These are phyloP conservation scores for Saturnispora sanitii DNA, from an alignment of 805 yeast genomes.

Conservation along the genomic window DNA sequence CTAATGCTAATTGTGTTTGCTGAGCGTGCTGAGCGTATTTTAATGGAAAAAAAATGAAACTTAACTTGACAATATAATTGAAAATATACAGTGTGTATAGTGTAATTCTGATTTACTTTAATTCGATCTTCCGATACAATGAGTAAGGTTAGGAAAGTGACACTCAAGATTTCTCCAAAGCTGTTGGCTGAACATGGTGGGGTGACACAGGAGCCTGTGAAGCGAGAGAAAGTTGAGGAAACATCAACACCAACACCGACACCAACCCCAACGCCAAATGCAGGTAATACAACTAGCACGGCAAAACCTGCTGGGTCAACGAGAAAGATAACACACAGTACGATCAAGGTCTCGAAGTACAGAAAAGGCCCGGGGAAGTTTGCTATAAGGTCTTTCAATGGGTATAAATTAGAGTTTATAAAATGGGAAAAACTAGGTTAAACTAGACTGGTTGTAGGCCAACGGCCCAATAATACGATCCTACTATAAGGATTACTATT, in stretches of 20 bases:
- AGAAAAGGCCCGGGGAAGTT: constrained; percentile 7
- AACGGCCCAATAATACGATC: constrained; percentile 59
- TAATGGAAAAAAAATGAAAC: too few relatives aligned
- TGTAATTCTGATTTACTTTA: not conserved
- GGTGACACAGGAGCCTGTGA: constrained; percentile 5
- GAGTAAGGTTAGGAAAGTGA: constrained; percentile 9
- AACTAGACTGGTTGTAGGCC: constrained; percentile 25
- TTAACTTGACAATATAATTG: too few relatives aligned
- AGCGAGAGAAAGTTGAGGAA: constrained; percentile 20
- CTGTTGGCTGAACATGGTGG: constrained; percentile 2
- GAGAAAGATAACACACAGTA: constrained; percentile 8
- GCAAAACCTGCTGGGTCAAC: too few relatives aligned
- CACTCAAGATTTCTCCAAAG: constrained; percentile 12
- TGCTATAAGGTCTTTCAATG: constrained; percentile 12
- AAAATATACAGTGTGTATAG: not conserved
- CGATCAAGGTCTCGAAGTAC: constrained; percentile 9
- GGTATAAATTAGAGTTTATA: constrained; percentile 2
- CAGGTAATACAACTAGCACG: too few relatives aligned
- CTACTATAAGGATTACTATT: constrained; percentile 46
- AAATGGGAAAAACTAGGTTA: too few relatives aligned
- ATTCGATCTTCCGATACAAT: not conserved
- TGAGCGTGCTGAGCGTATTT: too few relatives aligned
- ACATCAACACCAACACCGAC: not conserved
- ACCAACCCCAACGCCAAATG: too few relatives aligned
- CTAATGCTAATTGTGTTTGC: too few relatives aligned